Conservation (phyloP, 345 rosid species). For the Tarenaya hassleriana region DNA sequence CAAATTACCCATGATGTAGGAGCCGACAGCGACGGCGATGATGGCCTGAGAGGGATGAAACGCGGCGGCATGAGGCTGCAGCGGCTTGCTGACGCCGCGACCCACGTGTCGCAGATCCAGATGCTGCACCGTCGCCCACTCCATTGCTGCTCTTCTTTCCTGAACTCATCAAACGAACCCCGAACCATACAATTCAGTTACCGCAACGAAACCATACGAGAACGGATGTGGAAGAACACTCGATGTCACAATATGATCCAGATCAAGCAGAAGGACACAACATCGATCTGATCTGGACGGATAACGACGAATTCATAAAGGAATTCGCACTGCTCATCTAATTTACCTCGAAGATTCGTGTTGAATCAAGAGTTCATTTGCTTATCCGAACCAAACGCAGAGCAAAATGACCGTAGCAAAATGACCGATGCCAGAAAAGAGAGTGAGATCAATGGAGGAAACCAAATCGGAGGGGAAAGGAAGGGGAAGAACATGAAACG, state of each 20-base stretch:
- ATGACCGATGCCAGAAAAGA: background rate
- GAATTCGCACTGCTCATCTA: slow-evolving; percentile 10
- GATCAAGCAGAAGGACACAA: slow-evolving; percentile 12
- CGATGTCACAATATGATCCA: slow-evolving; percentile 2
- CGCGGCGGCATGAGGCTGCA: slow-evolving; percentile 88
- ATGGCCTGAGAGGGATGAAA: slow-evolving; percentile 84
- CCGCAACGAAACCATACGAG: background rate
- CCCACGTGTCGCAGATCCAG: slow-evolving; percentile 86
- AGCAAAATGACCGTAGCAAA: no score
- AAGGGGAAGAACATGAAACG: slow-evolving; percentile 17
- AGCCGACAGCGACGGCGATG: slow-evolving; percentile 66
- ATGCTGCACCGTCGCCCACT: slow-evolving; percentile 97
- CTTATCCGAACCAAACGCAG: background rate
- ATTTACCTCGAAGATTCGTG: slow-evolving; percentile 20
- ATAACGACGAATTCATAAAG: background rate
- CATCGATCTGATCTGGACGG: slow-evolving; percentile 17
- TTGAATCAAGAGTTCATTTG: slow-evolving; percentile 19
- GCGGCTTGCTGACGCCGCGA: slow-evolving; percentile 56
- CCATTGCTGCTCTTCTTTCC: slow-evolving; percentile 41
- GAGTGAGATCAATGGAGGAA: slow-evolving; percentile 22
- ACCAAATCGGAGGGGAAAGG: slow-evolving; percentile 15
- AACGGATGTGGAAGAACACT: no score
- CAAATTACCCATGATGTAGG: slow-evolving; percentile 58
- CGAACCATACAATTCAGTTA: slow-evolving; percentile 1
- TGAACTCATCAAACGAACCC: background rate